Conservation (phyloP, 2,329 filamentous ascomycete genomes). For the Colletotrichum incanum region DNA sequence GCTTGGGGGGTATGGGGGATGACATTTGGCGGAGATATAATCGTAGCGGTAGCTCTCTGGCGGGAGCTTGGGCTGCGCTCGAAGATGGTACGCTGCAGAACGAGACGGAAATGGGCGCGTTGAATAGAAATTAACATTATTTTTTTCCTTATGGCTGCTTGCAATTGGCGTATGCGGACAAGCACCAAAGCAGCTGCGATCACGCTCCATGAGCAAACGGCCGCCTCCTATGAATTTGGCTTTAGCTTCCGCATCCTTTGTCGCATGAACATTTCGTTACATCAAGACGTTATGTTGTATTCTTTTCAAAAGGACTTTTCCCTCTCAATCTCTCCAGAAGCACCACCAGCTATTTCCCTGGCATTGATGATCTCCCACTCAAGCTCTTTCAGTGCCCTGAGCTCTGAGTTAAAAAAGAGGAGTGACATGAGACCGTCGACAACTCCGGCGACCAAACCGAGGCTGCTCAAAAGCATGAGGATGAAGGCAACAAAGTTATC, state of each 20-base stretch:
- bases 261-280: neutral
- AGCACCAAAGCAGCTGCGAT: neutral
- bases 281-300: neutral
- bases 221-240: neutral
- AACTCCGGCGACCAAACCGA: slow-evolving; percentile 82
- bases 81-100: neutral
- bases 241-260: neutral
- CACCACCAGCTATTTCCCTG: slow-evolving; percentile 52
- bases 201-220: neutral
- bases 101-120: neutral
- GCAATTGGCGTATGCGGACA: neutral
- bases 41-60: neutral
- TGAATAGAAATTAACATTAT: slow-evolving; percentile 39
- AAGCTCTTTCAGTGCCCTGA: slow-evolving; percentile 89
- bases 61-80: neutral
- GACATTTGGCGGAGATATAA: neutral
- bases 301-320: neutral
- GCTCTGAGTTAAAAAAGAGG: slow-evolving; percentile 87
- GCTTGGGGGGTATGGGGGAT: neutral
- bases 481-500: slow-evolving; percentile 84
- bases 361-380: slow-evolving; percentile 91
- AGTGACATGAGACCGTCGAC: slow-evolving; percentile 90
- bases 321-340: neutral
- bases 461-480: slow-evolving; percentile 83
- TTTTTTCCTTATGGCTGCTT: slow-evolving; percentile 1